Evolutionary conservation across 208 protist species (phyloP).

Genomic region (Porcisia deanei): DNA sequence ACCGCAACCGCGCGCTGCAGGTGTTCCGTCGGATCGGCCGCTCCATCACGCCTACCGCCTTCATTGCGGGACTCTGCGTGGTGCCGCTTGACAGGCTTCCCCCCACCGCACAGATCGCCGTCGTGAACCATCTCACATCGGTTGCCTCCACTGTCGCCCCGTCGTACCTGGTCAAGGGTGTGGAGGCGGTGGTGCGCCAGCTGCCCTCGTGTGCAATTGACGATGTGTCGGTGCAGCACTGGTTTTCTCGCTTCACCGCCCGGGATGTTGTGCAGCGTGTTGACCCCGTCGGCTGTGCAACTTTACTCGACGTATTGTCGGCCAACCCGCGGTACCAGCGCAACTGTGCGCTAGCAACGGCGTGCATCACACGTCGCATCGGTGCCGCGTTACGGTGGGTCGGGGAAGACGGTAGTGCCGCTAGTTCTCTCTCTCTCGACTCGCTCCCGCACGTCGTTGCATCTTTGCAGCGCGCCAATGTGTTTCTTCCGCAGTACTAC

Average conservation of each 20-base stretch:
- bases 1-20: conserved; percentile 32
- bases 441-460: conserved; percentile 36
- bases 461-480: conserved; percentile 50
- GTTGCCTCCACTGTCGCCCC: conserved; percentile 54
- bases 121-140: conserved; percentile 72
- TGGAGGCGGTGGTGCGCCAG: conserved; percentile 36
- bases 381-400: conserved; percentile 26
- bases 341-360: conserved; percentile 42
- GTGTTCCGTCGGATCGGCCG: conserved; percentile 58
- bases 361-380: conserved; percentile 36
- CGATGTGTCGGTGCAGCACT: conserved; percentile 64
- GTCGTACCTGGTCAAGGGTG: conserved; percentile 46
- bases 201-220: conserved; percentile 36
- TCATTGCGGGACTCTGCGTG: conserved; percentile 66
- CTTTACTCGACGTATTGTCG: conserved; percentile 51
- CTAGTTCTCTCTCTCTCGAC: conserved; percentile 23
- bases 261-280: conserved; percentile 58
- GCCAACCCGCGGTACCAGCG: conserved; percentile 29
- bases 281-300: conserved; percentile 37
- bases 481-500: conserved; percentile 68
- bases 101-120: conserved; percentile 34
- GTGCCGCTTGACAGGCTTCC: conserved; percentile 50
- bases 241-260: conserved; percentile 78
- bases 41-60: conserved; percentile 49
- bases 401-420: conserved; percentile 5